phyloP scores from a whole-genome alignment of 139 green algal species.

The Ostreobium quekettii region DNA sequence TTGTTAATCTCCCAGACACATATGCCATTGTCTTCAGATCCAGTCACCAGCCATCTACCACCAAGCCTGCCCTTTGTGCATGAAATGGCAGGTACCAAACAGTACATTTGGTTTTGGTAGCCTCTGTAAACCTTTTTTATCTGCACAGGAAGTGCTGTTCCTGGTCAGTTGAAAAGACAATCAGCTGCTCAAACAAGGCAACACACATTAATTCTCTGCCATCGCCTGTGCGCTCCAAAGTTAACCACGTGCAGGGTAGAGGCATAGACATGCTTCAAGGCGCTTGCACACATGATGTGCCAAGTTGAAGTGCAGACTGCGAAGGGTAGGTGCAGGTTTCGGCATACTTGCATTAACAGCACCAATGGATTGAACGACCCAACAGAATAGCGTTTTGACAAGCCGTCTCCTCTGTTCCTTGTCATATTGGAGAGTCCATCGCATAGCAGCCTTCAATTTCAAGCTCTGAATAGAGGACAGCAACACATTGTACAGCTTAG shows the following conservation, averaged over 20 bases:
- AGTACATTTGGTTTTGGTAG: constrained; percentile 43
- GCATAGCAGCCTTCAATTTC: too few species aligned
- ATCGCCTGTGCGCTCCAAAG: background rate
- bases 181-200: constrained; percentile 6
- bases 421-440: too few species aligned
- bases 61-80: constrained; percentile 5
- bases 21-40: constrained; percentile 72
- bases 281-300: too few species aligned
- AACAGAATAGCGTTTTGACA: too few species aligned
- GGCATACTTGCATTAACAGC: too few species aligned
- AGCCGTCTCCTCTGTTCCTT: too few species aligned
- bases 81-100: constrained; percentile 32
- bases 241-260: background rate
- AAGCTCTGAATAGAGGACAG: too few species aligned
- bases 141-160: constrained; percentile 2
- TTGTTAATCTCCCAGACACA: constrained; percentile 73
- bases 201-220: background rate
- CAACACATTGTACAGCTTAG: too few species aligned
- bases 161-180: too few species aligned
- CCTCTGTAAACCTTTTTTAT: constrained; percentile 38
- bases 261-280: background rate
- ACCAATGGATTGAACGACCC: too few species aligned
- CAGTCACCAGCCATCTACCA: constrained; percentile 56
- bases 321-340: too few species aligned
- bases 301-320: too few species aligned